These are phyloP conservation scores for Phytopythium helicoides DNA, from an alignment of 352 stramenopile genomes.

Conservation along the genomic window DNA sequence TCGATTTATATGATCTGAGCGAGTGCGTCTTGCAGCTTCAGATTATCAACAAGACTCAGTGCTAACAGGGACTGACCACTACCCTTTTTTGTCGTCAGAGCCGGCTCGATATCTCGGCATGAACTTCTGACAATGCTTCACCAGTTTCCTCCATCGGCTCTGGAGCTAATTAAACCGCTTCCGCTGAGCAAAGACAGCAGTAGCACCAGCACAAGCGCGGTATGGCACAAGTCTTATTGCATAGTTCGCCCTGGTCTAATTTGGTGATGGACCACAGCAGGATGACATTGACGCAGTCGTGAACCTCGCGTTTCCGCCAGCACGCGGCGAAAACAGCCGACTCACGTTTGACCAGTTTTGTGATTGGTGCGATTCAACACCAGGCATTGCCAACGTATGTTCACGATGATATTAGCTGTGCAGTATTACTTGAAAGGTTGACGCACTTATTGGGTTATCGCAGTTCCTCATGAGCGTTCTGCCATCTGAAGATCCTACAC, in stretches of 20 bases:
- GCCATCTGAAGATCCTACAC: constrained; percentile 50
- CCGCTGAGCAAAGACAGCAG: not conserved
- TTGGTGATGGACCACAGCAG: constrained; percentile 19
- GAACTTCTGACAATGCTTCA: constrained; percentile 86
- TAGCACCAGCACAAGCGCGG: constrained; percentile 7
- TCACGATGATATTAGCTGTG: no score
- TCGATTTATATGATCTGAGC: constrained; percentile 91
- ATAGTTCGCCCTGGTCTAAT: not conserved
- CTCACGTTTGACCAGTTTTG: constrained; percentile 89
- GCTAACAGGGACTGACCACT: no score
- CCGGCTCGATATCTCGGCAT: constrained; percentile 82
- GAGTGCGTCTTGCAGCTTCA: constrained; percentile 51
- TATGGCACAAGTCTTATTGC: constrained; percentile 1
- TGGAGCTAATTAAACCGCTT: constrained; percentile 51
- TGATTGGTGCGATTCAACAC: constrained; percentile 80
- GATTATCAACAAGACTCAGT: no score
- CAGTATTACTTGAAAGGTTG: no score
- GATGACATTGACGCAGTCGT: constrained; percentile 84
- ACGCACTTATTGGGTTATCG: no score
- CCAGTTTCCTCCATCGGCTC: constrained; percentile 73
- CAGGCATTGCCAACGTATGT: constrained; percentile 75
- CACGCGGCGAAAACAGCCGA: constrained; percentile 35
- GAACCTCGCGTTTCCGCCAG: constrained; percentile 62
- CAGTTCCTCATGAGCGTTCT: constrained; percentile 82
- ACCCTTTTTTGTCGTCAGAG: constrained; percentile 33